phyloP scores from a whole-genome alignment of 2,329 filamentous ascomycete genomes.

The Stemphylium vesicarium region DNA sequence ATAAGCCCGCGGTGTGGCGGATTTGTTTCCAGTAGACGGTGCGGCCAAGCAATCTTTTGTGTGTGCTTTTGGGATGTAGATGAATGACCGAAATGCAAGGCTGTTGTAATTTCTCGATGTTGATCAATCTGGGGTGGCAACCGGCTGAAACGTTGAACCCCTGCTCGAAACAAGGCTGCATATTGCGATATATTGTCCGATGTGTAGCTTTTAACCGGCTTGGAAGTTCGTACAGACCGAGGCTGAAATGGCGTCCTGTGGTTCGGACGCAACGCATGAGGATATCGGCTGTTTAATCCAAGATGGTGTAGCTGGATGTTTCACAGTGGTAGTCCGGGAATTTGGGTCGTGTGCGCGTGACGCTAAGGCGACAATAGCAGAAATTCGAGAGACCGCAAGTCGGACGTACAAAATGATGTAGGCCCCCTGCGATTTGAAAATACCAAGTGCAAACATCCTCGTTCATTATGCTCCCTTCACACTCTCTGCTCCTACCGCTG shows the following conservation, averaged over 20 bases:
- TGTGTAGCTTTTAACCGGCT: conserved; percentile 17
- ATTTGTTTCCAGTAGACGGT: conserved; percentile 3
- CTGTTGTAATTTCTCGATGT: conserved; percentile 10
- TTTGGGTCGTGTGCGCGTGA: conserved; percentile 19
- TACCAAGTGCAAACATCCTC: background rate
- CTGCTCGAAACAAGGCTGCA: conserved; percentile 18
- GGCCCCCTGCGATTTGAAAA: background rate
- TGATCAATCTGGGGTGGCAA: conserved; percentile 11
- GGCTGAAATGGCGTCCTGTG: conserved; percentile 9
- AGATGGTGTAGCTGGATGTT: conserved; percentile 15
- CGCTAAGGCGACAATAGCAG: conserved; percentile 10
- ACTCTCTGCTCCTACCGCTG: conserved; percentile 31
- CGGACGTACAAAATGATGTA: conserved; percentile 17
- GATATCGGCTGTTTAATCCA: conserved; percentile 10
- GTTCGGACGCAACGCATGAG: conserved; percentile 9
- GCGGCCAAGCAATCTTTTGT: conserved; percentile 7
- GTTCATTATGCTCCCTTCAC: conserved; percentile 31
- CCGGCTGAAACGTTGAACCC: conserved; percentile 19
- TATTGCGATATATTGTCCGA: conserved; percentile 22
- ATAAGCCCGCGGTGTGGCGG: conserved; percentile 7
- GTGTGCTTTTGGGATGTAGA: background rate
- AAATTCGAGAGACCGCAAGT: conserved; percentile 5
- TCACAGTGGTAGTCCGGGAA: conserved; percentile 18
- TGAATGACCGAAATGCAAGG: conserved; percentile 3
- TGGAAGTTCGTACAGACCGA: conserved; percentile 8